These are phyloP conservation scores for Apiospora rasikravindrae DNA, from an alignment of 2,329 filamentous ascomycete genomes.

Conservation along the genomic window DNA sequence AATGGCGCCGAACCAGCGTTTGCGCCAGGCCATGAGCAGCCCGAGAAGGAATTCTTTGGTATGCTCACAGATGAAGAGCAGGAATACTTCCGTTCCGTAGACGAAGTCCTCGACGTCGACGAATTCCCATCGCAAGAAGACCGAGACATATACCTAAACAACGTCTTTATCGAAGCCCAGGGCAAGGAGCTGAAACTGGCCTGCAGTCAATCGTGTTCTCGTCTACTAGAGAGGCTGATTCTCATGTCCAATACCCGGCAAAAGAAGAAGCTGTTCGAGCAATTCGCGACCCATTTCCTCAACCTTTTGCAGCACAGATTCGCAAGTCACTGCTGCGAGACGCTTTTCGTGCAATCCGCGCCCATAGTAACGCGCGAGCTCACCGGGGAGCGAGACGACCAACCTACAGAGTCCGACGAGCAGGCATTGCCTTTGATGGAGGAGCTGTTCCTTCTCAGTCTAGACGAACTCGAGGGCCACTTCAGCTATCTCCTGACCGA, in stretches of 20 bases:
- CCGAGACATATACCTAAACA: constrained; percentile 73
- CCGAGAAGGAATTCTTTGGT: constrained; percentile 84
- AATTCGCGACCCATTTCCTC: constrained; percentile 85
- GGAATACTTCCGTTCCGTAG: constrained; percentile 90
- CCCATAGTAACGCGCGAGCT: constrained; percentile 79
- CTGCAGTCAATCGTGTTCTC: constrained; percentile 92
- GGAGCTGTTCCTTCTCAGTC: constrained; percentile 78
- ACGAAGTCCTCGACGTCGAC: constrained; percentile 88
- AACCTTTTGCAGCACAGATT: constrained; percentile 94
- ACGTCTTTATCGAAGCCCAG: constrained; percentile 83
- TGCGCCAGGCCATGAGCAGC: constrained; percentile 22
- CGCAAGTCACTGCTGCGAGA: constrained; percentile 96
- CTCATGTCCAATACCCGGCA: constrained; percentile 78
- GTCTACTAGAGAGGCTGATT: constrained; percentile 90
- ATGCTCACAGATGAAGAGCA: constrained; percentile 92
- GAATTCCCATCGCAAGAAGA: constrained; percentile 82
- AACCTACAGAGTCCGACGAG: constrained; percentile 47
- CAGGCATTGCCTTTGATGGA: constrained; percentile 73
- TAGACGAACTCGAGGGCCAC: constrained; percentile 87
- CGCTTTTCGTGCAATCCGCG: constrained; percentile 84
- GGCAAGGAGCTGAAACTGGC: constrained; percentile 97
- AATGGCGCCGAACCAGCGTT: constrained; percentile 26
- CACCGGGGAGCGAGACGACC: constrained; percentile 53
- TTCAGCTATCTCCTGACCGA: constrained; percentile 86
- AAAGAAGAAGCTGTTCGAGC: constrained; percentile 84